Evolutionary conservation across 23 red algal species (phyloP).

Genomic region (Gracilaria domingensis): DNA sequence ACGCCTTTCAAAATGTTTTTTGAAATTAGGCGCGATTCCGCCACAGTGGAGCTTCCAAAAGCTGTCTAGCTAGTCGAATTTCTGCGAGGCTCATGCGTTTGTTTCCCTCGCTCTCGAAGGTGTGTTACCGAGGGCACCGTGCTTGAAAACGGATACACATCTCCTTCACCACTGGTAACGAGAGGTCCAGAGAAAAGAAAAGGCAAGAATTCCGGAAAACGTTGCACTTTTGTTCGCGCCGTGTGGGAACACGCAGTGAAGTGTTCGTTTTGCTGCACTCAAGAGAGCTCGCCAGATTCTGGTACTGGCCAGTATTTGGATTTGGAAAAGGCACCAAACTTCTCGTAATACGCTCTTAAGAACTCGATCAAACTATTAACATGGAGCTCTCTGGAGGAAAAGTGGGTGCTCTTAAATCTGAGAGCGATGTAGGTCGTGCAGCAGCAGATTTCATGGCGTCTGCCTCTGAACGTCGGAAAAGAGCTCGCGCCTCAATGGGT

Average conservation of each 20-base stretch:
- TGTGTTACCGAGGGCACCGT: no score
- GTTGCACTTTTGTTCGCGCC: not conserved
- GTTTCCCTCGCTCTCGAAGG: no score
- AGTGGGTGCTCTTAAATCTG: slow-evolving; percentile 15
- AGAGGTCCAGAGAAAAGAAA: not conserved
- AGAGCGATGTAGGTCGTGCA: slow-evolving; percentile 44
- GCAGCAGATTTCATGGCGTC: slow-evolving; percentile 63
- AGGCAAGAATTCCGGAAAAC: no score
- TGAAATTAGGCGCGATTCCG: no score
- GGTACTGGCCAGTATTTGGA: not conserved
- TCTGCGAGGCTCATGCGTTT: no score
- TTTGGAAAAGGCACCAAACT: not conserved
- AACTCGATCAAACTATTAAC: not conserved
- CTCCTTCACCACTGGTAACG: no score
- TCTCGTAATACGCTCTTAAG: not conserved
- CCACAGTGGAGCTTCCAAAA: no score
- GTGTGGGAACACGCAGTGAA: no score
- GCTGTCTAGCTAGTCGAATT: no score
- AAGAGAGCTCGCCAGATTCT: not conserved
- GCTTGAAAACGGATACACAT: no score
- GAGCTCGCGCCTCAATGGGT: slow-evolving; percentile 42
- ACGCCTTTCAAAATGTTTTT: no score
- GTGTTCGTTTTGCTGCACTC: not conserved
- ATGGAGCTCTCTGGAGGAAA: slow-evolving; percentile 14
- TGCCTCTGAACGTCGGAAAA: slow-evolving; percentile 64